Base-by-base conservation (phyloP, 495 filamentous ascomycete species). In the Corynascus novoguineensis region DNA sequence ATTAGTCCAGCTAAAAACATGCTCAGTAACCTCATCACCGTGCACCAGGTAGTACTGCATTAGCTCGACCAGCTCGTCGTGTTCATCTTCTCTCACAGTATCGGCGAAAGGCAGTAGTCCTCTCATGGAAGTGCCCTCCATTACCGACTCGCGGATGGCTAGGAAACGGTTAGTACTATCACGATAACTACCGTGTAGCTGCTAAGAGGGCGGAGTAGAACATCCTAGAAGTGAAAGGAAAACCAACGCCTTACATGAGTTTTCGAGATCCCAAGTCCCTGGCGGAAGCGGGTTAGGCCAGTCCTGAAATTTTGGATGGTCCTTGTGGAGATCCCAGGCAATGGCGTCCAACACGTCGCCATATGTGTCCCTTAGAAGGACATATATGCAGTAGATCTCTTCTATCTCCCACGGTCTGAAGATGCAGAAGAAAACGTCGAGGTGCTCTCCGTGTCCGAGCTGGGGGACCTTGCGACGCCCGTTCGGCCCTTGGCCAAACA, bases 361-460 rank as follows among this genome's bases (percentile, higher is more conserved):
- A n/a, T 52, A 52, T n/a, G n/a, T 40, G n/a, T 38, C n/a, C 22
- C 37, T 27, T 4, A 52, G 8, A 12, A 52, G 34, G 2, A 28
- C n/a, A 21, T 52, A 52, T 17, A 52, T 35, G 24, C 50, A 52
- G 35, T 40, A 2, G 5, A 52, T 41, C 35, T 52, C 50, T n/a
- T 66, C 58, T 2, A 49, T 37, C 46, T 64, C 60, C 58, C 65
- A 64, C 2, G 63, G 58, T 17, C 56, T 47, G 31, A 56, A 60
- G 1, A 48, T 12, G 17, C 17, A 10, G 0, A 61, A 35, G 45
- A 52, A 48, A 1, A 52, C 8, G 7, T 7, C 8, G 1, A 63
- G 50, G n/a, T 41, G 38, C 15, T 53, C 28, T 12, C n/a, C n/a
- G n/a, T n/a, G n/a, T 10, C 1, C 24, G 10, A 22, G 24, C 15